Evolutionary conservation across 257 asterid species (phyloP), one percentile per base, ranked within the genome.

Genomic region (Ophiorrhiza pumila): DNA sequence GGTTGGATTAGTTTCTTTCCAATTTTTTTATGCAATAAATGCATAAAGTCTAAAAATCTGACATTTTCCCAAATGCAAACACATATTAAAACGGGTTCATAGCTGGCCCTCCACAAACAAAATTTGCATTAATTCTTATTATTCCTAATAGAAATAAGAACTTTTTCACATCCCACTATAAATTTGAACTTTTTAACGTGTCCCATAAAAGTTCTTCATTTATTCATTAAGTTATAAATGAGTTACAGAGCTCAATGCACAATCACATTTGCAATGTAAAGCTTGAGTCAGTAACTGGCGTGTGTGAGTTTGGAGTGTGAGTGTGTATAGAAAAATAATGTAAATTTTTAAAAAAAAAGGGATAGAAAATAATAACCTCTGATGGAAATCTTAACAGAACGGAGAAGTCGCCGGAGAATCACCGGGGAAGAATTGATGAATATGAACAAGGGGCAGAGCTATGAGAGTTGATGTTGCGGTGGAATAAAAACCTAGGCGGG

Each of bases 401-500:
- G 67, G 67, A 57, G 43, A 56, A 39, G 57, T 27, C 56, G 56
- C 67, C 74, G 65, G 55, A 57, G 41, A n/a, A n/a, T n/a, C n/a
- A n/a, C n/a, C n/a, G n/a, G n/a, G n/a, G n/a, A 23, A 73, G 59
- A 72, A 60, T 58, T 43, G 60, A 46, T 0, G 37, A 25, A 34
- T 1, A 22, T 3, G 50, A 4, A 0, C 12, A 17, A 10, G 43
- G 25, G 15, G 39, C 5, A 7, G 18, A 1, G 6, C 13, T 22
- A 31, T 18, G 25, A 11, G 13, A 6, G 11, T 18, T 27, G 22
- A n/a, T 1, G 25, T 1, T 59, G 18, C 46, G 37, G 31, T 64
- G 15, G 58, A 42, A 65, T 31, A 47, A 75, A 76, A 76, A 64
- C 80, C 72, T 41, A 64, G 52, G 8, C 69, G 69, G 23, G 49